phyloP scores from a whole-genome alignment of 768 basidiomycete genomes.

The Gloeophyllum trabeum region DNA sequence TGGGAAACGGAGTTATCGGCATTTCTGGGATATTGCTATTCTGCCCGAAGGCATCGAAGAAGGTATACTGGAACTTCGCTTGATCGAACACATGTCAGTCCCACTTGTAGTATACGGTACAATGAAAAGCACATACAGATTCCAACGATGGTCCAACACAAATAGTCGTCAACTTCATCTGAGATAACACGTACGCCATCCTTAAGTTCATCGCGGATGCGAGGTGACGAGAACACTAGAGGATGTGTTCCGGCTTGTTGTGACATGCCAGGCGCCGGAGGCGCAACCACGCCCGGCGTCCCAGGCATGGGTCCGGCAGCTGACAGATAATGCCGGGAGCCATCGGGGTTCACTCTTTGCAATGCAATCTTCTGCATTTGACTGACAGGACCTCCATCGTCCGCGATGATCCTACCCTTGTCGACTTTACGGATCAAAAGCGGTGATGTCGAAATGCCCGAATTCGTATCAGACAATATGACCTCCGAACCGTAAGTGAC shows the following conservation, averaged over 20 bases:
- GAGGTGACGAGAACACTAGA: conserved; percentile 67
- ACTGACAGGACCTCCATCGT: conserved; percentile 86
- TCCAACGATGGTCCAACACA: conserved; percentile 94
- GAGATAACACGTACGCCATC: conserved; percentile 65
- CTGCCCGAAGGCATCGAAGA: conserved; percentile 82
- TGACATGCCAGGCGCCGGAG: conserved; percentile 66
- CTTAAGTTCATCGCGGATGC: conserved; percentile 73
- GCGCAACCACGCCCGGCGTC: conserved; percentile 53
- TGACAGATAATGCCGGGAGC: conserved; percentile 78
- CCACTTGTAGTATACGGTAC: conserved; percentile 4
- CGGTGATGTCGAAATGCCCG: conserved; percentile 78
- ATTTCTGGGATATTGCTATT: conserved; percentile 66
- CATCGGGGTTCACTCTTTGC: conserved; percentile 72
- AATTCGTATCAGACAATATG: conserved; percentile 72
- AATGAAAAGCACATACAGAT: conserved; percentile 53
- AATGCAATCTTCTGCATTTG: conserved; percentile 96
- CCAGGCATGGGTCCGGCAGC: conserved; percentile 81
- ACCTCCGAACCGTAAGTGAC: conserved; percentile 91
- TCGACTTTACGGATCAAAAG: conserved; percentile 89
- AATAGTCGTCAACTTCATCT: conserved; percentile 90
- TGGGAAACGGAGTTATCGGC: conserved; percentile 86
- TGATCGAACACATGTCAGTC: conserved; percentile 11
- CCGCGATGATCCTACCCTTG: conserved; percentile 76
- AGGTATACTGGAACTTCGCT: conserved; percentile 94
- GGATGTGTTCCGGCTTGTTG: conserved; percentile 75